Percentiles rank a stretch among this genome's conserved stretches.
These are phyloP conservation scores for Bisporella sp. DNA, from an alignment of 2,329 filamentous ascomycete genomes.

Conservation along the genomic window DNA sequence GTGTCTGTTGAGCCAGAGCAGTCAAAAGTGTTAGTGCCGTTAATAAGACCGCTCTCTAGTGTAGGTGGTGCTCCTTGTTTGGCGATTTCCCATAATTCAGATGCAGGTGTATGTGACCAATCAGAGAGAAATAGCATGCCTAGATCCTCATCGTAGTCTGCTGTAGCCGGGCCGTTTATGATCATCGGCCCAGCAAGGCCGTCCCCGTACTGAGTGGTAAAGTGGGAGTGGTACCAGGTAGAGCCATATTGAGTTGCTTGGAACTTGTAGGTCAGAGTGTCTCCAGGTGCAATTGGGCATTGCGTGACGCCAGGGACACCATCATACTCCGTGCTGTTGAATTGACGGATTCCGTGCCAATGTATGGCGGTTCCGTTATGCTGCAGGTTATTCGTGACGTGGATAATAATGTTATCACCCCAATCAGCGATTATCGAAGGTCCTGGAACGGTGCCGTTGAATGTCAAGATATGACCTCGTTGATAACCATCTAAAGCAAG, in stretches of 20 bases:
- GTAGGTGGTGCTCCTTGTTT: conserved; percentile 17
- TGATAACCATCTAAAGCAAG: conserved; percentile 32
- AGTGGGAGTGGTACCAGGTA: conserved; percentile 26
- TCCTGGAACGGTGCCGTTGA: conserved; percentile 31
- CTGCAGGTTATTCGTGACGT: conserved; percentile 28
- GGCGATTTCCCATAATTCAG: conserved; percentile 16
- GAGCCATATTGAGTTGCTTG: conserved; percentile 25
- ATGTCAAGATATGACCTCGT: conserved; percentile 43
- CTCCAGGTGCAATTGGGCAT: conserved; percentile 59
- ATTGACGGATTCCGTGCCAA: conserved; percentile 43
- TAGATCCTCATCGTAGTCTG: conserved; percentile 45
- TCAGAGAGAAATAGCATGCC: conserved; percentile 23
- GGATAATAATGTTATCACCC: conserved; percentile 24
- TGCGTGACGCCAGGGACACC: conserved; percentile 44
- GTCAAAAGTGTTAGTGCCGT: conserved; percentile 23
- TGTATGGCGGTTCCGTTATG: conserved; percentile 44
- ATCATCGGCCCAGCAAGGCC: conserved; percentile 53
- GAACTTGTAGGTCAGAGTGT: conserved; percentile 32
- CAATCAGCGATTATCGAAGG: conserved; percentile 34
- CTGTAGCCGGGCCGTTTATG: conserved; percentile 51
- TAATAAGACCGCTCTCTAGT: conserved; percentile 23
- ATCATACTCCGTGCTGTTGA: conserved; percentile 31
- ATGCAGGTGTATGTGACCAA: conserved; percentile 22
- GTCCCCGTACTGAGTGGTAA: conserved; percentile 22
- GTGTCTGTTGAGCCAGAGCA: conserved; percentile 15